Evolutionary conservation across 306 rosid genomes (phyloP).

Genomic region (Glycine soja): DNA sequence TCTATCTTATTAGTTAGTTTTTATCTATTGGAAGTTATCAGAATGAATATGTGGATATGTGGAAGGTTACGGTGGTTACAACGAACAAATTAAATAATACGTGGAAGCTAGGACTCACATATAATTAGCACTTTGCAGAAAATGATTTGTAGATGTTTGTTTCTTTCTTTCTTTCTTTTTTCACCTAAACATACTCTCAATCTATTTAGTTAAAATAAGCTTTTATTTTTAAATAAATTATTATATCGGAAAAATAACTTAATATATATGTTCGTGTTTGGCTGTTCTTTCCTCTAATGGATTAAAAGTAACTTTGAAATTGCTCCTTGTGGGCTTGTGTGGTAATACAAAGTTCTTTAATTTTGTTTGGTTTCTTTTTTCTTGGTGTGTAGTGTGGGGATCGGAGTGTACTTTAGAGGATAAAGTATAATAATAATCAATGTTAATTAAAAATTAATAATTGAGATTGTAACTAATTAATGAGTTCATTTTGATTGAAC

Average conservation of each 20-base stretch:
- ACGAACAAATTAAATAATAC: too few species aligned
- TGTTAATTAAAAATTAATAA: too few species aligned
- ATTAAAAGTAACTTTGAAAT: neutral
- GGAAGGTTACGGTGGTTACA: neutral
- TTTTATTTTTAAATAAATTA: neutral
- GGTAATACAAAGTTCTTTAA: neutral
- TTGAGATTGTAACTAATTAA: too few species aligned
- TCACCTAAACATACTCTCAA: neutral
- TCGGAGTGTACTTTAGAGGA: too few species aligned
- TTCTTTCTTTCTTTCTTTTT: neutral
- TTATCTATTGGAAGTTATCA: neutral
- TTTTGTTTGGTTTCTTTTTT: too few species aligned
- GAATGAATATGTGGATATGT: neutral
- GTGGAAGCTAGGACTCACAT: neutral
- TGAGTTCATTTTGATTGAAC: too few species aligned
- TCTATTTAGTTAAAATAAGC: neutral
- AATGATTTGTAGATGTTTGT: neutral
- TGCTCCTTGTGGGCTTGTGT: neutral
- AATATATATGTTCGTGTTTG: neutral
- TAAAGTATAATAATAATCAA: too few species aligned
- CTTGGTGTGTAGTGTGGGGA: neutral
- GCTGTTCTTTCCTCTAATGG: neutral
- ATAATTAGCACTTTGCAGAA: neutral
- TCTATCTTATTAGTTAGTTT: neutral
- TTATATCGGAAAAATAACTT: neutral